Base-by-base conservation (phyloP, 495 filamentous ascomycete genomes). In the Friedmanniomyces simplex region DNA sequence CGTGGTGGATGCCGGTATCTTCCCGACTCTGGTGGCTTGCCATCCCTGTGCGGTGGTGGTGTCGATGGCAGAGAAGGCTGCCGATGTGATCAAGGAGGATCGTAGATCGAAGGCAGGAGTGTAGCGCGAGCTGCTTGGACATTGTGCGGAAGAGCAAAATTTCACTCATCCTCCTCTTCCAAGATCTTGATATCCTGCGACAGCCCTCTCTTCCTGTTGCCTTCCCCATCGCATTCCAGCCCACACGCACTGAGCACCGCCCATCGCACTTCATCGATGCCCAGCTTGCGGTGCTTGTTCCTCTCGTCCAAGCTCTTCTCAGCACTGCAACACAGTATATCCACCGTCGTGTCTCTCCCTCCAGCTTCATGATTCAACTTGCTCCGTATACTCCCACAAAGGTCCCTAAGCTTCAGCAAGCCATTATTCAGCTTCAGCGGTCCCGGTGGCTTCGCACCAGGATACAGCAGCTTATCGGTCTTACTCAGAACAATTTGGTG, bases 401-500 rank as follows among this genome's bases (percentile, higher is more conserved):
- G 6, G 25, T 62, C 52, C 36, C 50, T 45, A 16, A 68, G 28
- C 42, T 51, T 55, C 49, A 50, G 10, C 21, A 64, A 14, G 18
- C 49, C 34, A 20, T 52, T 46, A n/a, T 22, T 21, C 53, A 58
- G 13, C 54, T 47, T 56, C 52, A 37, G 37, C 11, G 50, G 24
- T 6, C 55, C 50, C 5, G 58, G 58, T 32, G 12, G 20, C 20
- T 57, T 65, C 20, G 60, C 22, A 10, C 49, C 52, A 54, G 66
- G 54, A 60, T 47, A 57, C 26, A 73, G 46, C 37, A 73, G 63
- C 59, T 60, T 69, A 67, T 98, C 93, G 7, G 83, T 81, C 69
- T 97, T 97, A 2, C 87, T 86, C 4, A 98, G 68, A 42, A 97
- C 75, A 14, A 97, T 77, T 61, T 91, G 82, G 60, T 88, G 89